Evolutionary conservation across 2,329 filamentous ascomycete species (phyloP).

Genomic region (Fusarium piperis): DNA sequence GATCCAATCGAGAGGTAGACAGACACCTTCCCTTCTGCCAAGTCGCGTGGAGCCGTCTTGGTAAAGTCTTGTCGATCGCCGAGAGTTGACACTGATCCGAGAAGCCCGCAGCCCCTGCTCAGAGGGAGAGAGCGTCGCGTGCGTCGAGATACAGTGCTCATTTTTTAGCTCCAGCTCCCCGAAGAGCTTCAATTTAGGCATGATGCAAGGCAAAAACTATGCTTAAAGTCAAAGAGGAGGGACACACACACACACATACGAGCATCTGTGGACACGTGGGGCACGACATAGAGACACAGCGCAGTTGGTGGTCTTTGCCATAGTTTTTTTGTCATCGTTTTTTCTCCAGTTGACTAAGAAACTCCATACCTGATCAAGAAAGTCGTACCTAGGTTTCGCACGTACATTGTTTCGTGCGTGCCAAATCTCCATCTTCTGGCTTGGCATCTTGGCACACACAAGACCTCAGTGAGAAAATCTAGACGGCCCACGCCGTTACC

Average conservation of each 20-base stretch:
- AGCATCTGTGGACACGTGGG: background rate
- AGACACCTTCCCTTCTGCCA: constrained; percentile 8
- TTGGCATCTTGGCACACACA: background rate
- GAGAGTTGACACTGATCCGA: background rate
- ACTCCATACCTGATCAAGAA: background rate
- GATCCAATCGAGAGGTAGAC: background rate
- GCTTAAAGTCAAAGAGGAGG: background rate
- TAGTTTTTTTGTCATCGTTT: background rate
- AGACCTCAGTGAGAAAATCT: background rate
- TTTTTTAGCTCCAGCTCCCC: background rate
- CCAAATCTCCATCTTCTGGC: background rate
- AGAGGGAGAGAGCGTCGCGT: background rate
- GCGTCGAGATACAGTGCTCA: background rate
- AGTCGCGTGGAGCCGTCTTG: constrained; percentile 12
- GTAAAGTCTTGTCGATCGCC: constrained; percentile 17
- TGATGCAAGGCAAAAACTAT: constrained; percentile 2
- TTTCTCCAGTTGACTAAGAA: background rate
- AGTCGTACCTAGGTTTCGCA: background rate
- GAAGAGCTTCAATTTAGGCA: background rate
- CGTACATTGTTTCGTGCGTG: background rate
- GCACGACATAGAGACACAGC: background rate
- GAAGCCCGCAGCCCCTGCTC: background rate
- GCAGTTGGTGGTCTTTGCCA: background rate
- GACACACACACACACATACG: background rate
- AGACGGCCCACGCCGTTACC: background rate